These are phyloP conservation scores for Dispira parvispora DNA, from an alignment of 192 early-diverging fungal species.

Conservation along the genomic window DNA sequence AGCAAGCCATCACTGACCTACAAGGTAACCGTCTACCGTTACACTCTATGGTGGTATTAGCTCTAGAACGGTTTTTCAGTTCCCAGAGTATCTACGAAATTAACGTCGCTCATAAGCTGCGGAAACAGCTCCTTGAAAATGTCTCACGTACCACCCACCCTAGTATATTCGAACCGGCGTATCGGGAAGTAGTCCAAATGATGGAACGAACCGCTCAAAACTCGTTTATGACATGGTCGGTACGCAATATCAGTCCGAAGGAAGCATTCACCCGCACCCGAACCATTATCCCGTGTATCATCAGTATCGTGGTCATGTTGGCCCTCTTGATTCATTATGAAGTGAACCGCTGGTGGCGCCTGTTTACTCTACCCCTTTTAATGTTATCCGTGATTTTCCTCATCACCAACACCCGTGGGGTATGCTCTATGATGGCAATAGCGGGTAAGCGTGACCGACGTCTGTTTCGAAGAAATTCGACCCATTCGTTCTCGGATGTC, in stretches of 20 bases:
- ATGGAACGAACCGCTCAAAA: neutral
- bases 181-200: neutral
- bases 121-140: neutral
- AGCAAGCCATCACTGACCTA: neutral
- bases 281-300: neutral
- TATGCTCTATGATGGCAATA: neutral
- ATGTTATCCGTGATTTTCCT: neutral
- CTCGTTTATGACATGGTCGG: neutral
- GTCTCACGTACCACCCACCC: neutral
- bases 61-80: neutral
- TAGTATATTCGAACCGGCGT: neutral
- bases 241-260: neutral
- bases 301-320: neutral
- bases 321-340: neutral
- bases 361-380: conserved; percentile 4
- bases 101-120: neutral
- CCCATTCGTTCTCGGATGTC: neutral
- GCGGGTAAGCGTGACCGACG: neutral
- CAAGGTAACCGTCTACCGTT: neutral
- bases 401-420: conserved; percentile 10
- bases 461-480: neutral
- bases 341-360: conserved; percentile 4
- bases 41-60: neutral
- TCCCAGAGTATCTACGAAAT: neutral
- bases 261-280: neutral